Evolutionary conservation across 2,329 filamentous ascomycete species (phyloP).

Genomic region (Lasiodiplodia hormozganensis): DNA sequence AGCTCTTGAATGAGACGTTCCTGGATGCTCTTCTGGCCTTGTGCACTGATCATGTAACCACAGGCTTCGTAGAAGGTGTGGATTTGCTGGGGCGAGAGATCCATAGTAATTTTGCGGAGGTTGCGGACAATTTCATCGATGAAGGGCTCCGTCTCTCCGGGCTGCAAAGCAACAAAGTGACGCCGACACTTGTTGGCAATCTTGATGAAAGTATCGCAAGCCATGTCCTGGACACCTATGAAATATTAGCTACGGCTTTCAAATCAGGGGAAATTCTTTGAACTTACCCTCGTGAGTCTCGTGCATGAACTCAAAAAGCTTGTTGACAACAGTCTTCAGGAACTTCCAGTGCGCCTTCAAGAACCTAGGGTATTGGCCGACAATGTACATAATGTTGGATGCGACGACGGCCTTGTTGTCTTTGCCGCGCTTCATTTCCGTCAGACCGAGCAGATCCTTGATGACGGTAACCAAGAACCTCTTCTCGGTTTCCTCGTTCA

Average conservation of each 20-base stretch:
- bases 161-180: constrained; percentile 95
- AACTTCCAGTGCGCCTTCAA: constrained; percentile 99
- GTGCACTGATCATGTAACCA: constrained; percentile 98
- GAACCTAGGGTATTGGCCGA: constrained; percentile 97
- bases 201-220: constrained; percentile 99
- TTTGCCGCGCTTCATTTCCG: constrained; percentile 99
- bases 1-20: constrained; percentile 89
- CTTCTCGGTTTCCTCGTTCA: constrained; percentile 99
- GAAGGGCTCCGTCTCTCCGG: constrained; percentile 92
- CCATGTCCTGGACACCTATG: constrained; percentile 95
- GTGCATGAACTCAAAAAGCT: constrained; percentile 99
- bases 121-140: constrained; percentile 98
- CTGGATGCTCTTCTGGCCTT: constrained; percentile 93
- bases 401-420: constrained; percentile 99
- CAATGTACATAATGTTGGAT: constrained; percentile 99
- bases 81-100: constrained; percentile 94
- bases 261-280: not conserved
- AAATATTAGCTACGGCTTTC: not conserved
- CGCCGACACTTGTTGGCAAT: constrained; percentile 98
- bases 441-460: constrained; percentile 94
- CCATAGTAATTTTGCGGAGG: constrained; percentile 93
- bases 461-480: constrained; percentile 98
- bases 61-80: constrained; percentile 99
- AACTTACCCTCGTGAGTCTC: constrained; percentile 90
- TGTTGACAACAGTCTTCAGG: constrained; percentile 98